Evolutionary conservation across 2,329 filamentous ascomycete species (phyloP).

Genomic region (Calcarisporium arbuscula): DNA sequence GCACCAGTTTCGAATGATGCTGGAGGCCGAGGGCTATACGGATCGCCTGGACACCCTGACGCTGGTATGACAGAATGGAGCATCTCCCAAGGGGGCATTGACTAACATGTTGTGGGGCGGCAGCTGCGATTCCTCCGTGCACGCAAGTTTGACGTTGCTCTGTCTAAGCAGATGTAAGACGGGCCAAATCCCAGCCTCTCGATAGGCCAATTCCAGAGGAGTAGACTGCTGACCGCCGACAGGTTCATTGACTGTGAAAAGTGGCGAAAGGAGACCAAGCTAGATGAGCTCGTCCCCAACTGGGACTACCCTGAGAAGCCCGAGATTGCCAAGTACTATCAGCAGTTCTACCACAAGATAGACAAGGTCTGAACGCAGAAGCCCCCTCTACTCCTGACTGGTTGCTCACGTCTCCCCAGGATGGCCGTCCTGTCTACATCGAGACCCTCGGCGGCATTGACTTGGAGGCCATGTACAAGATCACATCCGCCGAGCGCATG

Average conservation of each 20-base stretch:
- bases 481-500: conserved; percentile 91
- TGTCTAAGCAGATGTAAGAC: conserved; percentile 79
- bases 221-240: conserved; percentile 18
- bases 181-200: no score
- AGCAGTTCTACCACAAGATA: conserved; percentile 98
- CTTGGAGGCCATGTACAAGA: conserved; percentile 81
- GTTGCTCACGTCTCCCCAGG: conserved; percentile 46
- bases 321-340: conserved; percentile 84
- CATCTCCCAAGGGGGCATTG: conserved; percentile 5
- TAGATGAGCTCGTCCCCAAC: conserved; percentile 71
- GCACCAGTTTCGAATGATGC: conserved; percentile 72
- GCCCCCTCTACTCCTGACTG: no score
- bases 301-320: conserved; percentile 86
- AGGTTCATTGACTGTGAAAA: conserved; percentile 90
- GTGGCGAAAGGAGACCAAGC: conserved; percentile 82
- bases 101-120: conserved; percentile 1
- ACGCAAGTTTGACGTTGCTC: conserved; percentile 85
- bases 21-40: conserved; percentile 77
- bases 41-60: conserved; percentile 89
- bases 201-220: not conserved
- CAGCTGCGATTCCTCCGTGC: conserved; percentile 87
- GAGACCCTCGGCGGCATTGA: conserved; percentile 91
- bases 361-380: conserved; percentile 70
- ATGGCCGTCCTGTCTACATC: conserved; percentile 92
- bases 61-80: conserved; percentile 62